phyloP scores from a whole-genome alignment of 2,329 filamentous ascomycete species.

The Fusarium torreyae region DNA sequence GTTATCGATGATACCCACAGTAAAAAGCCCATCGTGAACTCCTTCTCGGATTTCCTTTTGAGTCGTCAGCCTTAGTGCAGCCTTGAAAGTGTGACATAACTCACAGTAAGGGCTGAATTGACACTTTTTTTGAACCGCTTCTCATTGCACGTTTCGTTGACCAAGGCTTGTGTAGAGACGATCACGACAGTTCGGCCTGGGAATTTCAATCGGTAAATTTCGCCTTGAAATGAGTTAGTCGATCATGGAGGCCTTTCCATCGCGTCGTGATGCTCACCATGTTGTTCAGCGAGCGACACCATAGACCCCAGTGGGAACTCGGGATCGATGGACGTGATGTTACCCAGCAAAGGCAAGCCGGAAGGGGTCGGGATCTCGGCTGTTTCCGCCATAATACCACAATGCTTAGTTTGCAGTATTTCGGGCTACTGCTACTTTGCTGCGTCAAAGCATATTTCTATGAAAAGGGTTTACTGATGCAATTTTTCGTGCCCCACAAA shows the following conservation, averaged over 20 bases:
- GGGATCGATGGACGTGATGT: constrained; percentile 72
- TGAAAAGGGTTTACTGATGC: neutral
- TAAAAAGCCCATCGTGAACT: constrained; percentile 77
- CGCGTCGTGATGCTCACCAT: constrained; percentile 62
- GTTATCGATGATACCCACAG: constrained; percentile 55
- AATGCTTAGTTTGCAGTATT: neutral
- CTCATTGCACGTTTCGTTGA: constrained; percentile 76
- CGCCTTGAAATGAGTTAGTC: constrained; percentile 14
- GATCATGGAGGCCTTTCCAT: neutral
- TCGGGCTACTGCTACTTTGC: neutral
- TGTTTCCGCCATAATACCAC: constrained; percentile 32
- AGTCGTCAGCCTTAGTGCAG: neutral
- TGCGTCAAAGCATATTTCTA: neutral
- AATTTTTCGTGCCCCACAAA: neutral
- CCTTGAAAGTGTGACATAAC: constrained; percentile 3
- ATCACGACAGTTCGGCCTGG: constrained; percentile 58
- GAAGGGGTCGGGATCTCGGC: constrained; percentile 72
- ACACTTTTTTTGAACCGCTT: constrained; percentile 73
- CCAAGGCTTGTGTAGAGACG: constrained; percentile 67
- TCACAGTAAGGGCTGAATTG: constrained; percentile 60
- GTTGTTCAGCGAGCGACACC: constrained; percentile 69
- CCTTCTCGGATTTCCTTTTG: constrained; percentile 69
- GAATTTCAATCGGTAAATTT: constrained; percentile 31
- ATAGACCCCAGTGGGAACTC: constrained; percentile 69
- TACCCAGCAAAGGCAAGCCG: constrained; percentile 75